Conservation (phyloP, 1,139 yeast species). For the Scheffersomyces titani region DNA sequence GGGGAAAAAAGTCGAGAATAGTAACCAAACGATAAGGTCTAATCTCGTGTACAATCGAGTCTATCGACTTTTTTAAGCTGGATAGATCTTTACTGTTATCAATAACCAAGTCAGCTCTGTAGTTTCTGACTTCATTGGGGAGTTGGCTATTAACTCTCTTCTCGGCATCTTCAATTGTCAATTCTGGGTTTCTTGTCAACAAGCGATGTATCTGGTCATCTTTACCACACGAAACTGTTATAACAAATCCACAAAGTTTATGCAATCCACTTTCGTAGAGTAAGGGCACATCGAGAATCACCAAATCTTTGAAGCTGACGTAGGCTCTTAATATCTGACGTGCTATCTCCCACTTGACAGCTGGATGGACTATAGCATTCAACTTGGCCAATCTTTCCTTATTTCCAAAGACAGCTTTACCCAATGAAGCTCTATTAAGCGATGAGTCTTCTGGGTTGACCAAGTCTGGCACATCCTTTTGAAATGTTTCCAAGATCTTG, state of each 20-base stretch:
- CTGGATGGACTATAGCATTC: conserved; percentile 87
- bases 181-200: conserved; percentile 62
- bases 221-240: conserved; percentile 67
- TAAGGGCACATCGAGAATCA: conserved; percentile 86
- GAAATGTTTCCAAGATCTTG: conserved; percentile 62
- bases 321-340: conserved; percentile 62
- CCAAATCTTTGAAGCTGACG: conserved; percentile 48
- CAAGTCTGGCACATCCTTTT: conserved; percentile 54
- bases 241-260: conserved; percentile 65
- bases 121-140: conserved; percentile 58
- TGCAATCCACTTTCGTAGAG: conserved; percentile 80
- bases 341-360: conserved; percentile 70
- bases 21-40: conserved; percentile 58
- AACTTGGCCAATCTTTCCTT: conserved; percentile 53
- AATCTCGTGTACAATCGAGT: conserved; percentile 41
- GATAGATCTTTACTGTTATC: conserved; percentile 60
- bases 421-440: conserved; percentile 73
- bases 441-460: conserved; percentile 48
- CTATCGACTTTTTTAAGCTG: conserved; percentile 50
- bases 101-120: conserved; percentile 65
- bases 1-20: conserved; percentile 62
- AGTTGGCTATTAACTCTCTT: conserved; percentile 79
- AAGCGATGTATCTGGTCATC: conserved; percentile 65
- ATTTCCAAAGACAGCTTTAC: conserved; percentile 75
- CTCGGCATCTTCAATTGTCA: conserved; percentile 65